A percentile compares a stretch with the other conserved stretches of the same genome.
These are phyloP conservation scores for Graphiopsis chlorocephala DNA, from an alignment of 2,329 filamentous ascomycete genomes.

Conservation along the genomic window DNA sequence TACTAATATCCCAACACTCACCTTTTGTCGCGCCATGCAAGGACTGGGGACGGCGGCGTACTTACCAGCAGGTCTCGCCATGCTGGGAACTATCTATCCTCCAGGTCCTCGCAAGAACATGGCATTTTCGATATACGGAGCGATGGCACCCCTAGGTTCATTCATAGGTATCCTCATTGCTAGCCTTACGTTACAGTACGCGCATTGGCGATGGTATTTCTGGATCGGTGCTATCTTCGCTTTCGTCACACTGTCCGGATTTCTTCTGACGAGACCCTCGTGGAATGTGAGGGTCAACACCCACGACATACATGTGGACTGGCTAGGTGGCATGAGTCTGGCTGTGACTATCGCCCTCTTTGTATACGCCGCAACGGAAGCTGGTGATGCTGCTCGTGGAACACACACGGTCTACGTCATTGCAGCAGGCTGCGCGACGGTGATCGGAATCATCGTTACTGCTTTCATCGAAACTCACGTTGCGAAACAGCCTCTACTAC, in stretches of 20 bases:
- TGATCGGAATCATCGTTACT: conserved; percentile 57
- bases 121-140: conserved; percentile 45
- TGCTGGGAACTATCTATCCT: conserved; percentile 35
- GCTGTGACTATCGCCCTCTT: conserved; percentile 65
- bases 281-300: conserved; percentile 39
- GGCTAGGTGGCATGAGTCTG: conserved; percentile 60
- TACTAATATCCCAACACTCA: conserved; percentile 34
- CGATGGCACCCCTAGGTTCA: conserved; percentile 55
- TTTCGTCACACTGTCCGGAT: conserved; percentile 45
- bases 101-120: conserved; percentile 38
- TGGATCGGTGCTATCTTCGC: conserved; percentile 60
- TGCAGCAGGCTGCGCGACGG: conserved; percentile 61
- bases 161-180: conserved; percentile 64
- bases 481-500: conserved; percentile 65
- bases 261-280: conserved; percentile 51
- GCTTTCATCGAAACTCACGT: conserved; percentile 73
- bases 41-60: conserved; percentile 38
- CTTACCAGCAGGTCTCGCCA: conserved; percentile 32
- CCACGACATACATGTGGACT: conserved; percentile 63
- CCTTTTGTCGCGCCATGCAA: conserved; percentile 35
- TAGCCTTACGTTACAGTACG: conserved; percentile 54
- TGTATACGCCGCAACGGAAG: conserved; percentile 73
- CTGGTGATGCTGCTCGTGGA: conserved; percentile 63
- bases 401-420: conserved; percentile 75
- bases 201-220: conserved; percentile 66